Base-by-base conservation (phyloP, 176 grass and related monocot genomes). In the Aegilops bicornis region DNA sequence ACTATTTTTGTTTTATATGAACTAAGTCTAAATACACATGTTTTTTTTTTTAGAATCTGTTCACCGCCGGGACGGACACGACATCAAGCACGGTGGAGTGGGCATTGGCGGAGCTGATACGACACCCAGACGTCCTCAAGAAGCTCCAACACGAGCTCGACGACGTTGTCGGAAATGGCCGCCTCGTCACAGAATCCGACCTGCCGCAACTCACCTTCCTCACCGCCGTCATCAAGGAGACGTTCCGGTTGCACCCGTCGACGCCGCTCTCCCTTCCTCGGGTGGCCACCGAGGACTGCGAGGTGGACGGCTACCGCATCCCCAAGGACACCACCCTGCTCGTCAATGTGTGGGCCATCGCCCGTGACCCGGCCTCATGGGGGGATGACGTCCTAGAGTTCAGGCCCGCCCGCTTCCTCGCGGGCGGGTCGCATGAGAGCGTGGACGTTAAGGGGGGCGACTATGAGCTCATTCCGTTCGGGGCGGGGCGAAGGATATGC, bases 181-280 rank as follows among this genome's bases (percentile, higher is more conserved):
- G 40, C 12, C 42, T 74, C 0, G 71, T 74, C 13, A 48, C 42
- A 0, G 71, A 74, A 27, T 27, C 71, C 1, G 40, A 74, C 71
- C 71, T 74, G 7, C 13, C 71, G 0, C 71, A 14, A 11, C 71
- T 74, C 71, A 47, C 71, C 23, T 29, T 83, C 83, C 48, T 96
- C 2, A 36, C 63, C 1, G 94, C 94, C 2, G 76, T 93, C 56
- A 79, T 89, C 69, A 96, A 93, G 52, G 94, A 96, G 69, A 86
- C 88, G 0, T 96, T 96, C 43, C 87, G 94, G 0, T 73, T 93
- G n/a, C 94, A 96, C 69, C 91, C 94, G 0, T 93, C 94, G 2
- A 96, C 94, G 0, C 91, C 94, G 1, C 94, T 96, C 4, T 93
- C 91, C 13, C 91, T 96, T 2, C 94, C 91, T 0, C 83, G 94